Percentiles rank a stretch among this genome's conserved stretches.
Conservation (phyloP, 2,329 filamentous ascomycete species). For the Chrysosphaeria jannelii region DNA sequence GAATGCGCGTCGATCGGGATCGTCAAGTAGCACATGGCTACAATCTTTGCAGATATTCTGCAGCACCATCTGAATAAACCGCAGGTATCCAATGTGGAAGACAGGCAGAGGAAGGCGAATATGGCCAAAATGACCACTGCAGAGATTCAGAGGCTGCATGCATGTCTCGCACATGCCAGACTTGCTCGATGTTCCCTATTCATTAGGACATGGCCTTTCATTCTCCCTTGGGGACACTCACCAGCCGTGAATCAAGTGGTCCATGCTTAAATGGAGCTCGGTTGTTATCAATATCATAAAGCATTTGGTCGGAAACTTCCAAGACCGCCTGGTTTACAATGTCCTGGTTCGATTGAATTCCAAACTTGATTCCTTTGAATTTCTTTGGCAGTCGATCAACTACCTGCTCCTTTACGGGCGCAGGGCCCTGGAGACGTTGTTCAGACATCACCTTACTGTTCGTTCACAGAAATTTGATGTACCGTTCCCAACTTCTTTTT, state of each 20-base stretch:
- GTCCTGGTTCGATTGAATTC: slow-evolving; percentile 75
- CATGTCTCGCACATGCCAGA: slow-evolving; percentile 55
- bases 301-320: slow-evolving; percentile 74
- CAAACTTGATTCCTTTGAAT: slow-evolving; percentile 82
- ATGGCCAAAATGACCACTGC: slow-evolving; percentile 87
- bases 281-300: slow-evolving; percentile 68
- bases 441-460: too few relatives aligned
- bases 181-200: slow-evolving; percentile 59
- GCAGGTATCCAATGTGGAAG: slow-evolving; percentile 90
- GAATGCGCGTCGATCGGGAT: slow-evolving; percentile 46
- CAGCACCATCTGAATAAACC: slow-evolving; percentile 69
- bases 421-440: too few relatives aligned
- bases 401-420: slow-evolving; percentile 39
- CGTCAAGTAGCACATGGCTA: slow-evolving; percentile 52
- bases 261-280: slow-evolving; percentile 53
- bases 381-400: slow-evolving; percentile 68
- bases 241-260: slow-evolving; percentile 59
- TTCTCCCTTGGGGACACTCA: slow-evolving; percentile 7
- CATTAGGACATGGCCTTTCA: not conserved
- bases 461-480: too few relatives aligned
- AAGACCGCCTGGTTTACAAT: slow-evolving; percentile 88
- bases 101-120: slow-evolving; percentile 70
- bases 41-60: slow-evolving; percentile 95
- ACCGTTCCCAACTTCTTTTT: too few relatives aligned
- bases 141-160: slow-evolving; percentile 48